Evolutionary conservation across 495 filamentous ascomycete genomes (phyloP).

Genomic region (Neurospora sp.): DNA sequence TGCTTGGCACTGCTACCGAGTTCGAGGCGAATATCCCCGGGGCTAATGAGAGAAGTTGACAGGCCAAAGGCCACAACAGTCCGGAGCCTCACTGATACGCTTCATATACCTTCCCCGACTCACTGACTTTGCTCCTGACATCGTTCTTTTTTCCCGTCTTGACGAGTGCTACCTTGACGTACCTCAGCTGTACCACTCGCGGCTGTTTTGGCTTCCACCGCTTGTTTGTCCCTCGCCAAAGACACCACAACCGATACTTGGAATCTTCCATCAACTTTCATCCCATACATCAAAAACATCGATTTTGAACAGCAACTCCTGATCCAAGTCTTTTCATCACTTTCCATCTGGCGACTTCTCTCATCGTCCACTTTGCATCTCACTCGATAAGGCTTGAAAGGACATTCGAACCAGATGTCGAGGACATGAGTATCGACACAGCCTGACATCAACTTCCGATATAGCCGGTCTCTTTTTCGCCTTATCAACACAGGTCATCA

Average conservation of each 20-base stretch:
- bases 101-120: background rate
- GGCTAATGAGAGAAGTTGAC: background rate
- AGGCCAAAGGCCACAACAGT: background rate
- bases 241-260: background rate
- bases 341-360: background rate
- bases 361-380: background rate
- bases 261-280: background rate
- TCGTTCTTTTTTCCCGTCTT: background rate
- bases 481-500: background rate
- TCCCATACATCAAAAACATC: background rate
- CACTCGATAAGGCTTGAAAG: background rate
- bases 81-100: background rate
- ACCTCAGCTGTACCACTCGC: background rate
- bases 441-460: background rate
- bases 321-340: background rate
- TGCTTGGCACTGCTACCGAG: conserved; percentile 1
- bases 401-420: background rate
- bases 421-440: background rate
- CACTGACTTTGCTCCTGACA: background rate
- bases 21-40: background rate
- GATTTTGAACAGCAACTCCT: background rate
- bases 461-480: background rate
- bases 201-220: background rate
- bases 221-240: background rate
- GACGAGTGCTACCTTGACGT: background rate